Conservation (phyloP, 345 rosid genomes). For the Hevea brasiliensis region DNA sequence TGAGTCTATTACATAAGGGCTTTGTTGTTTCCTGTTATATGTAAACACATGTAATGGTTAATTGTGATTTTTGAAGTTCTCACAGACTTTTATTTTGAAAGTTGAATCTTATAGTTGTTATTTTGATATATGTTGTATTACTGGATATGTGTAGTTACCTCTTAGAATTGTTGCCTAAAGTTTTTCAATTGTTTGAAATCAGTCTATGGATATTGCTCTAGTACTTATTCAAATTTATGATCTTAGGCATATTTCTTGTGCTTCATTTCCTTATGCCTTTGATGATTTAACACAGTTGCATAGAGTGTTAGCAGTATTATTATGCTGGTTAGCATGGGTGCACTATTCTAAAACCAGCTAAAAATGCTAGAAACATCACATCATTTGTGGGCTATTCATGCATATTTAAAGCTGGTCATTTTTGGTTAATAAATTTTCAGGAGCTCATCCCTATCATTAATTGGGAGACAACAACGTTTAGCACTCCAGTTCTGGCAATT, state of each 20-base stretch:
- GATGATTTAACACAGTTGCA: neutral
- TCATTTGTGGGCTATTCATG: conserved; percentile 1
- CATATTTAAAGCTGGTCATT: neutral
- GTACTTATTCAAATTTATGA: neutral
- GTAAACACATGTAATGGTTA: neutral
- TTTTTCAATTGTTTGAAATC: neutral
- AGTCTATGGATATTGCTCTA: neutral
- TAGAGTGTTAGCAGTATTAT: neutral
- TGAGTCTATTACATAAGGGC: neutral
- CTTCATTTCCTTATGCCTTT: neutral
- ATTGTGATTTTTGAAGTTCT: neutral
- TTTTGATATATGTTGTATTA: neutral
- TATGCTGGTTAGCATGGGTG: neutral
- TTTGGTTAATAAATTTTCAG: conserved; percentile 40
- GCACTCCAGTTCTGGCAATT: conserved; percentile 71
- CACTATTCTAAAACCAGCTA: neutral
- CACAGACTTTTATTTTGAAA: neutral
- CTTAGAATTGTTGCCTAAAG: neutral
- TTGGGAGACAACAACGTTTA: conserved; percentile 87
- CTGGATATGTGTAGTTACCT: neutral
- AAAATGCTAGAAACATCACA: neutral
- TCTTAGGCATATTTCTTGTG: neutral
- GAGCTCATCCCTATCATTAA: conserved; percentile 84
- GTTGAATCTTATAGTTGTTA: neutral
- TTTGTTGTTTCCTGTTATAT: neutral